Evolutionary conservation across 345 rosid genomes (phyloP).

Genomic region (Mallotus nudiflorus): DNA sequence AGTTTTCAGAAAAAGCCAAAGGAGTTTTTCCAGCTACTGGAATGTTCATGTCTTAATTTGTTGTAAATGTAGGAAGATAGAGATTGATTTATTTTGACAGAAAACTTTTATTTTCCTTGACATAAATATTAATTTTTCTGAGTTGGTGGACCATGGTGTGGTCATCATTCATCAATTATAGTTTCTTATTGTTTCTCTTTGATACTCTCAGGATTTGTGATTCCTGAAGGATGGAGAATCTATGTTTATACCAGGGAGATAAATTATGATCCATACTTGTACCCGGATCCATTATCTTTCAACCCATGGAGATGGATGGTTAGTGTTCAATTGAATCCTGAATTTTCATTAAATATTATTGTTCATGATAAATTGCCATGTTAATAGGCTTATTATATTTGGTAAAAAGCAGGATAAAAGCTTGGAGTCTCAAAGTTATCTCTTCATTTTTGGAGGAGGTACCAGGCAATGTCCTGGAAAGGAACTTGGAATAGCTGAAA

Average conservation of each 20-base stretch:
- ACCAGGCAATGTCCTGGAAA: conserved; percentile 93
- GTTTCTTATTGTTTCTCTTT: too few species aligned
- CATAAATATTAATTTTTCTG: too few species aligned
- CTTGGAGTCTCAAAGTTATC: conserved; percentile 56
- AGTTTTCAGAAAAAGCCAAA: too few species aligned
- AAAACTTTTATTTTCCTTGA: too few species aligned
- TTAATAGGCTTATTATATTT: too few species aligned
- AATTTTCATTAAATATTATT: background rate
- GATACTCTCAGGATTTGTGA: conserved; percentile 35
- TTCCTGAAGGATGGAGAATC: conserved; percentile 60
- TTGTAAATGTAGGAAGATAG: background rate
- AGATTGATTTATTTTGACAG: background rate
- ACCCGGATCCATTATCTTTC: conserved; percentile 64
- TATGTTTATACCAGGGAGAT: conserved; percentile 69
- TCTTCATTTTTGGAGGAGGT: conserved; percentile 85
- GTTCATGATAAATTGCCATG: too few species aligned
- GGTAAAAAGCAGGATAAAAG: conserved; percentile 51
- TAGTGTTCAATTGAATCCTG: background rate
- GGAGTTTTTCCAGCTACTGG: conserved; percentile 20
- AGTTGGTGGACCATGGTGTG: too few species aligned
- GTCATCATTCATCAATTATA: too few species aligned
- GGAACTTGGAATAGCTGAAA: conserved; percentile 84
- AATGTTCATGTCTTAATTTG: background rate
- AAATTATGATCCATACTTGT: conserved; percentile 65
- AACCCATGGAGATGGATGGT: conserved; percentile 94